Evolutionary conservation across 805 yeast genomes (phyloP), one percentile per base, ranked within the genome.

Genomic region (Wickerhamiella spandovensis): DNA sequence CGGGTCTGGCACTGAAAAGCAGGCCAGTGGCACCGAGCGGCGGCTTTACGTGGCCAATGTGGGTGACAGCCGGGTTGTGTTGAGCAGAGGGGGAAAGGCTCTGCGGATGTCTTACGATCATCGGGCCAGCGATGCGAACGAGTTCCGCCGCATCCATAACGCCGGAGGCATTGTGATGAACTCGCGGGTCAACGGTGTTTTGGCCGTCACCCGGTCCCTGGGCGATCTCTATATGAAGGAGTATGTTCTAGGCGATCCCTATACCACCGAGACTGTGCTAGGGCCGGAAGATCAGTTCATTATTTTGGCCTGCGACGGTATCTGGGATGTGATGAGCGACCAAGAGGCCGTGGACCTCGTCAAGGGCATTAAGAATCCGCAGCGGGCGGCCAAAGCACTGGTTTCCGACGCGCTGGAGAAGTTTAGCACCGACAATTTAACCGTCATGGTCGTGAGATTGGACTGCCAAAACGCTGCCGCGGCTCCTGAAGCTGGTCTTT

Each of bases 221-320:
- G 98, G 98, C 18, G 97, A 90, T 64, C 74, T 81, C n/a, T 89
- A 86, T 64, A 82, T 90, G 78, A 94, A 90, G 64, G 84, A 81
- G 48, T 70, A 85, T 51, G 96, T 90, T 18, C 78, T 87, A 30
- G 95, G 96, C 0, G 78, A 80, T 49, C 98, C 98, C 1, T 90
- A 82, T 62, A 90, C 98, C 0, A 86, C 97, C 0, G 78, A 87
- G 44, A 87, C 95, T 1, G 87, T 81, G 59, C 71, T 92, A 28
- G 66, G 65, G 1, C 71, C 68, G 10, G 96, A 89, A 64, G 95
- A 89, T 64, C 83, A 83, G 57, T 86, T 85, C 61, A 65, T 90
- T 60, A 88, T 90, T 47, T 69, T 90, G 52, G 97, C 97, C 0
- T 92, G 97, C 65, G 98, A 90, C 66, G 98, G 98, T 0, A 69